A percentile compares a stretch with the other conserved stretches of the same genome.
Conservation (phyloP, 2,329 filamentous ascomycete species). For the Blastomyces gilchristii region DNA sequence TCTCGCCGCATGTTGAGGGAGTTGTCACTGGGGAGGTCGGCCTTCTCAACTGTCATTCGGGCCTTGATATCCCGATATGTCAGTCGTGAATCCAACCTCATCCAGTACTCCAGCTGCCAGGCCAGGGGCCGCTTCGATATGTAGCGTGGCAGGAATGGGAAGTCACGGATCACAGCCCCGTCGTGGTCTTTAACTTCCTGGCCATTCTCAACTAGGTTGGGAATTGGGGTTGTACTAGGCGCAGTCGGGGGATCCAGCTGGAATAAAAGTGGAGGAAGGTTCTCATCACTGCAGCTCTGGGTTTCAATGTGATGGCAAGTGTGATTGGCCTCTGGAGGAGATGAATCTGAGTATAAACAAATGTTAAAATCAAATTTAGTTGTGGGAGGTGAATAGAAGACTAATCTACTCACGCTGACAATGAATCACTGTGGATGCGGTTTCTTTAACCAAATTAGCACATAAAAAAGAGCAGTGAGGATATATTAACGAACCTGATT, state of each 20-base stretch:
- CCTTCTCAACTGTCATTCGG: slow-evolving; percentile 19
- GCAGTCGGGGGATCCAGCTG: slow-evolving; percentile 15
- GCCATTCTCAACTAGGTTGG: slow-evolving; percentile 15
- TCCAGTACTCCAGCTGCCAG: slow-evolving; percentile 27
- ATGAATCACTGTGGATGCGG: background rate
- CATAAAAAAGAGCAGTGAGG: background rate
- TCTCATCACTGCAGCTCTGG: slow-evolving; percentile 13
- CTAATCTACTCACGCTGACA: background rate
- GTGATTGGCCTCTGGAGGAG: slow-evolving; percentile 14
- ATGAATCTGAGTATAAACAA: background rate
- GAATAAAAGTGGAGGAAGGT: slow-evolving; percentile 21
- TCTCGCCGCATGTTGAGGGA: slow-evolving; percentile 23
- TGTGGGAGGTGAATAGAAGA: background rate
- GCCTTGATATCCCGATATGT: slow-evolving; percentile 23
- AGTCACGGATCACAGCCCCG: slow-evolving; percentile 17
- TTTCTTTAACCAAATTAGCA: background rate
- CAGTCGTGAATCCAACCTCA: slow-evolving; percentile 21
- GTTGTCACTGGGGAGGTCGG: slow-evolving; percentile 18
- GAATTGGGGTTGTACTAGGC: slow-evolving; percentile 5
- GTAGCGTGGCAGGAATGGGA: slow-evolving; percentile 22
- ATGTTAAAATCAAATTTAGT: background rate
- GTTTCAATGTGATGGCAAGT: slow-evolving; percentile 21
- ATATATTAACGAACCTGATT: background rate
- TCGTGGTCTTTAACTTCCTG: slow-evolving; percentile 11
- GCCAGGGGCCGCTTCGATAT: slow-evolving; percentile 20